A percentile compares a stretch with the other conserved stretches of the same genome.
These are phyloP conservation scores for Alternaria brassicicola DNA, from an alignment of 2,329 filamentous ascomycete genomes.

Conservation along the genomic window DNA sequence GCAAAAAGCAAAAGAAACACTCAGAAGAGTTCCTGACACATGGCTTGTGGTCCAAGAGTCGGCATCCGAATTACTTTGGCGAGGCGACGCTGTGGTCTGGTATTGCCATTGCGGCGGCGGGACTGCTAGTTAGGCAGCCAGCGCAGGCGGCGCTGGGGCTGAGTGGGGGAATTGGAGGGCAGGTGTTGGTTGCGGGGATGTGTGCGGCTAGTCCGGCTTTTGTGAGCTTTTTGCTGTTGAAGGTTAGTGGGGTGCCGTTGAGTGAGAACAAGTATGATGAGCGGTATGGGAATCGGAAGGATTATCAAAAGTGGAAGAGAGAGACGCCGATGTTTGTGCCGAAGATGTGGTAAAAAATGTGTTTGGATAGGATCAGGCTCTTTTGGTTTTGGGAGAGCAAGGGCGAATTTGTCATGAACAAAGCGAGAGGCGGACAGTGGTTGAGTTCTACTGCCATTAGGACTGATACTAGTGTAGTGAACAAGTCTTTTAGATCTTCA, in stretches of 20 bases:
- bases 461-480: no score
- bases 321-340: constrained; percentile 70
- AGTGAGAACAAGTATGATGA: constrained; percentile 73
- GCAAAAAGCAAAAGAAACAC: constrained; percentile 69
- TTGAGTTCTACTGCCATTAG: no score
- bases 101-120: constrained; percentile 65
- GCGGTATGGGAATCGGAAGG: constrained; percentile 66
- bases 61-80: constrained; percentile 76
- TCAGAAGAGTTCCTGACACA: constrained; percentile 69
- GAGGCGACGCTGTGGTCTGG: constrained; percentile 73
- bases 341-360: constrained; percentile 60
- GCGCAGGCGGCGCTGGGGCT: constrained; percentile 65
- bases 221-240: constrained; percentile 66
- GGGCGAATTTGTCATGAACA: no score
- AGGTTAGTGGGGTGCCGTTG: constrained; percentile 68
- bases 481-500: no score
- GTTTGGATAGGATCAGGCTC: no score
- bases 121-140: constrained; percentile 60
- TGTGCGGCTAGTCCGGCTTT: constrained; percentile 68
- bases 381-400: no score
- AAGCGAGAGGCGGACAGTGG: no score
- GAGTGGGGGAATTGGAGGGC: constrained; percentile 50
- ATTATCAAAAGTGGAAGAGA: constrained; percentile 72
- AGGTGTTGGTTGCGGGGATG: constrained; percentile 55
- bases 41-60: constrained; percentile 66